phyloP scores from a whole-genome alignment of 768 basidiomycete genomes.

The Royoungia palumana region DNA sequence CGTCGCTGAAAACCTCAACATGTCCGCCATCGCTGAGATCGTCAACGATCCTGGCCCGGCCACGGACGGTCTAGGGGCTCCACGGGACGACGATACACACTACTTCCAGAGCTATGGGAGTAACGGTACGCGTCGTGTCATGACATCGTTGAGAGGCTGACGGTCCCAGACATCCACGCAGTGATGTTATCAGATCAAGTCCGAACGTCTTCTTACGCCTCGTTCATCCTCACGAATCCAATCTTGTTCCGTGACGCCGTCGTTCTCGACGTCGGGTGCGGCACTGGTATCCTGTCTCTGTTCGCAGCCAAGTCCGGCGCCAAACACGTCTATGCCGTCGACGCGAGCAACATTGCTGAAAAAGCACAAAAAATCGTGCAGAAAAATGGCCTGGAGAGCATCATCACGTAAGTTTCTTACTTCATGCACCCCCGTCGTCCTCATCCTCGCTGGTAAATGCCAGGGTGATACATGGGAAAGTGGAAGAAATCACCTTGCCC shows the following conservation, averaged over 20 bases:
- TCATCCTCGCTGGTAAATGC: constrained; percentile 4
- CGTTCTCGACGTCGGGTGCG: constrained; percentile 95
- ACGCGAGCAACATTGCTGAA: constrained; percentile 80
- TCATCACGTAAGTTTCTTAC: constrained; percentile 55
- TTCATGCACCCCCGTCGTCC: background rate
- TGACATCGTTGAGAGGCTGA: background rate
- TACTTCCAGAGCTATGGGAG: constrained; percentile 90
- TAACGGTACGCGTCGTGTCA: constrained; percentile 55
- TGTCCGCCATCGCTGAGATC: constrained; percentile 42
- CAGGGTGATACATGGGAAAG: constrained; percentile 83
- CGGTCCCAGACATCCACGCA: constrained; percentile 77
- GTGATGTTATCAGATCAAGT: constrained; percentile 97
- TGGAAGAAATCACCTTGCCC: constrained; percentile 82
- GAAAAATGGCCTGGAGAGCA: constrained; percentile 64
- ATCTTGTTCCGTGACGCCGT: constrained; percentile 76
- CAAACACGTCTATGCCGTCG: constrained; percentile 85
- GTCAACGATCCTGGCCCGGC: constrained; percentile 34
- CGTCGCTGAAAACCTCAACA: constrained; percentile 51
- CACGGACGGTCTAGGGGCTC: constrained; percentile 12
- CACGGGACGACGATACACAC: constrained; percentile 85
- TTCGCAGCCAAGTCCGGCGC: constrained; percentile 90
- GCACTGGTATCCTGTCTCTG: constrained; percentile 88
- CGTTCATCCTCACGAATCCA: constrained; percentile 84
- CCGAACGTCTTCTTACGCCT: constrained; percentile 88
- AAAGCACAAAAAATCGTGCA: constrained; percentile 77